Evolutionary conservation across 116 monocot species (phyloP).

Genomic region (Phalaenopsis hybrid): DNA sequence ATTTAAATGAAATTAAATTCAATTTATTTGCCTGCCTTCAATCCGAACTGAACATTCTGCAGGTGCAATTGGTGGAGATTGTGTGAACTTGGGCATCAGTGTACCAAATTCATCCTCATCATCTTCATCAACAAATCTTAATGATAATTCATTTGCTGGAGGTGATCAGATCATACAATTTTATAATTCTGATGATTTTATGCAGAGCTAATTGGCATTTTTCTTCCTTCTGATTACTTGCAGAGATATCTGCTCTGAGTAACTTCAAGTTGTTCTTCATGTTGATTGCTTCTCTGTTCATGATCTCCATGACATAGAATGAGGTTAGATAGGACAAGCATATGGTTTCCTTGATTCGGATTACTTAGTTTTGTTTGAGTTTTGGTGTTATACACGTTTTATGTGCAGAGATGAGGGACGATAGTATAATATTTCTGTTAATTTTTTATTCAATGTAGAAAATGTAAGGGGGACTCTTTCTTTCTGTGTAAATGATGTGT

Average conservation of each 20-base stretch:
- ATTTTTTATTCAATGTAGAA: neutral
- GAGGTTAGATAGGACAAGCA: no score
- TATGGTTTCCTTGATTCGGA: no score
- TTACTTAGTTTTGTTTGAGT: neutral
- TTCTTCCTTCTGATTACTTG: neutral
- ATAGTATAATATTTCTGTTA: neutral
- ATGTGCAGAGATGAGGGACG: neutral
- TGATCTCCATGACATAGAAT: neutral
- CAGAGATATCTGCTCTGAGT: neutral
- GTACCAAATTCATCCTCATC: conserved; percentile 16
- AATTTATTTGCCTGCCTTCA: neutral
- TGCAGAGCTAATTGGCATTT: neutral
- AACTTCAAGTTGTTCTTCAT: conserved; percentile 1
- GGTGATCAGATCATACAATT: conserved; percentile 2
- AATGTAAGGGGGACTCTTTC: neutral
- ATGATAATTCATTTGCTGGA: conserved; percentile 9
- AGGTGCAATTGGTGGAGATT: conserved; percentile 35
- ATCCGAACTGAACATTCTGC: neutral
- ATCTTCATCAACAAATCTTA: conserved; percentile 1
- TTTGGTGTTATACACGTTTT: neutral
- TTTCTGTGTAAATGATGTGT: neutral
- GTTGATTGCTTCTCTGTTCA: neutral
- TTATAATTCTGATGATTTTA: neutral
- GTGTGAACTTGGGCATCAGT: conserved; percentile 12
- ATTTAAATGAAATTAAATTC: no score